Base-by-base conservation (phyloP, 441 rosid species). In the Oxalis stricta region DNA sequence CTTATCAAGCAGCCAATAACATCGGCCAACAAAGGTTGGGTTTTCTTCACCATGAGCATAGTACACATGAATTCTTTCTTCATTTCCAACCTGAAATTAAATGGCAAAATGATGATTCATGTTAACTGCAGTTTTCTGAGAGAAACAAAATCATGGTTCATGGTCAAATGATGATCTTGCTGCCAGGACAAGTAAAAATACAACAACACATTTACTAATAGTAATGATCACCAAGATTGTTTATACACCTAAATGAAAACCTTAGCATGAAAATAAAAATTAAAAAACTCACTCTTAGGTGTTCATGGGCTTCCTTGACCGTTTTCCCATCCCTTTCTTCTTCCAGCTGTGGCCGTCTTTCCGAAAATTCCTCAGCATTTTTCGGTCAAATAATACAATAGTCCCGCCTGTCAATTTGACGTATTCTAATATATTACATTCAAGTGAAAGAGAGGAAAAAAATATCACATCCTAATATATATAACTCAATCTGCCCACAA, bases 1-100 rank as follows among this genome's bases (percentile, higher is more conserved):
- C 99, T 91, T 91, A 68, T 91, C 99, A 50, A 91, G 80, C 46
- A 91, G 75, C 99, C 99, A 91, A 53, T 91, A 91, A 73, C 96
- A 86, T 67, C 99, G 72, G 47, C 96, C 94, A 28, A 86, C 96
- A 59, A 91, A 91, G 10, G 99, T 84, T 20, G 86, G 76, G 38
- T 65, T 77, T 50, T 74, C 94, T 39, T 79, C 77, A 18, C 99
- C 99, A 18, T 91, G 99, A 7, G 99, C 99, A 63, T 91, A 91
- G 59, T 91, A 91, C 38, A 91, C 99, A 71, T 91, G 99, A 65
- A 91, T 84, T 71, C 99, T 84, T 66, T 91, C 99, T 44, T 81
- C 95, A 46, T 77, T 64, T 51, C 99, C 94, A 59, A 91, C 92
- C 99, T 91, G 57, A 30, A n/a, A 54, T 18, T 18, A 51, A n/a